These are phyloP conservation scores for Tanacetum coccineum DNA, from an alignment of 129 eudicot species.

Conservation along the genomic window DNA sequence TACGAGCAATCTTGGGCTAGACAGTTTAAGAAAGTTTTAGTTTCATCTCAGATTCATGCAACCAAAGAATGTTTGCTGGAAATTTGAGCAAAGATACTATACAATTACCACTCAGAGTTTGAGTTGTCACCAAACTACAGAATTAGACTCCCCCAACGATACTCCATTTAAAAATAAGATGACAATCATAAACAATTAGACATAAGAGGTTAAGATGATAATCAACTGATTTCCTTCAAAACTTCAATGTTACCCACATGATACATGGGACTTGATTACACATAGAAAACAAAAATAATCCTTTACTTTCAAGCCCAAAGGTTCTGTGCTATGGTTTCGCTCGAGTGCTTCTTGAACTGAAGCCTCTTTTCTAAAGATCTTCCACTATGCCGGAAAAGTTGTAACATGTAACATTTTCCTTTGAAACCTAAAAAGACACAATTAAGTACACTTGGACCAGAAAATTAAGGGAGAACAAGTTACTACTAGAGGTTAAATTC, in stretches of 20 bases:
- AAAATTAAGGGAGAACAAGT: conserved; percentile 17
- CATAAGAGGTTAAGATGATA: conserved; percentile 2
- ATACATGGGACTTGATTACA: conserved; percentile 13
- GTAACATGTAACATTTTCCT: conserved; percentile 13
- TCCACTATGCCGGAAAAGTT: conserved; percentile 16
- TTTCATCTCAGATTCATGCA: too few relatives aligned
- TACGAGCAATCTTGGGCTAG: too few relatives aligned
- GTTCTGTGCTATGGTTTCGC: conserved; percentile 10
- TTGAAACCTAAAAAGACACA: background rate
- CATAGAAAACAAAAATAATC: conserved; percentile 9
- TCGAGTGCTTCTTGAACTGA: background rate
- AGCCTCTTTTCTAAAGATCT: conserved; percentile 12
- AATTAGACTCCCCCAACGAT: background rate
- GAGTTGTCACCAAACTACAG: background rate
- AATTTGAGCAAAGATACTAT: background rate
- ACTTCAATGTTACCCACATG: conserved; percentile 1
- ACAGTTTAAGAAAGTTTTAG: too few relatives aligned
- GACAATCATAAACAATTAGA: background rate
- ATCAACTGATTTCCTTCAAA: conserved; percentile 6
- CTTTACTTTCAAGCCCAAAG: conserved; percentile 24
- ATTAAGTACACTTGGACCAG: conserved; percentile 10
- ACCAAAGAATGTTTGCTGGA: background rate
- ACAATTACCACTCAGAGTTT: background rate
- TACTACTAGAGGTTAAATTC: conserved; percentile 15
- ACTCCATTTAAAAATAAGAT: background rate